Evolutionary conservation across 2,329 filamentous ascomycete genomes (phyloP), one percentile per base, ranked within the genome.

Genomic region (Juglanconis juglandina): DNA sequence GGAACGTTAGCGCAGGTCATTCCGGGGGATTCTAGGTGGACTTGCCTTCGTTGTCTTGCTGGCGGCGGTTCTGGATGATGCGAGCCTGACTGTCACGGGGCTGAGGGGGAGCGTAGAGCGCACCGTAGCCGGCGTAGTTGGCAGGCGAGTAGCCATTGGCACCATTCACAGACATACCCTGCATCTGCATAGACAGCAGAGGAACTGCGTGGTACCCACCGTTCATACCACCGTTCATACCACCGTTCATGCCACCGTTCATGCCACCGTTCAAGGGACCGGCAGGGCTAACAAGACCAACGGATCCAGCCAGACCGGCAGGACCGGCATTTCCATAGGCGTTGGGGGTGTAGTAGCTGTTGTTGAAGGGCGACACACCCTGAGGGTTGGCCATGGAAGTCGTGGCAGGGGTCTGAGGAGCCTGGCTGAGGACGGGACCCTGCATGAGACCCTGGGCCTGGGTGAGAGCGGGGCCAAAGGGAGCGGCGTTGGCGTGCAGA

Each of bases 401-500:
- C 32, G 53, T 60, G 61, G 42, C 57, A 54, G 46, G 44, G 53
- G 34, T 55, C 59, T 42, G 60, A 61, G 64, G 61, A 61, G 24
- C 53, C 30, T 35, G 42, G 30, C 41, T 9, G 30, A 47, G 14
- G 39, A 30, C 30, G 37, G 24, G 3, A 24, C 24, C 41, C 32
- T 44, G 42, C 41, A 47, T 11, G 68, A 63, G 32, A 66, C 65
- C 48, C 73, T 75, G 39, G 68, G 67, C 24, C 41, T 69, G 71
- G 13, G 78, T 78, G 37, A 82, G 72, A 35, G 83, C 76, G 10
- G 91, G 88, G 7, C 90, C 91, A 71, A 96, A 97, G 0, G 92
- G 83, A 50, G 89, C 80, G 58, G 91, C 91, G 71, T 83, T 93
- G 51, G 88, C 89, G 68, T 97, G 93, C 42, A 97, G 81, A 50